These are phyloP conservation scores for Epichloe amarillans DNA, from an alignment of 2,329 filamentous ascomycete species.

Conservation along the genomic window DNA sequence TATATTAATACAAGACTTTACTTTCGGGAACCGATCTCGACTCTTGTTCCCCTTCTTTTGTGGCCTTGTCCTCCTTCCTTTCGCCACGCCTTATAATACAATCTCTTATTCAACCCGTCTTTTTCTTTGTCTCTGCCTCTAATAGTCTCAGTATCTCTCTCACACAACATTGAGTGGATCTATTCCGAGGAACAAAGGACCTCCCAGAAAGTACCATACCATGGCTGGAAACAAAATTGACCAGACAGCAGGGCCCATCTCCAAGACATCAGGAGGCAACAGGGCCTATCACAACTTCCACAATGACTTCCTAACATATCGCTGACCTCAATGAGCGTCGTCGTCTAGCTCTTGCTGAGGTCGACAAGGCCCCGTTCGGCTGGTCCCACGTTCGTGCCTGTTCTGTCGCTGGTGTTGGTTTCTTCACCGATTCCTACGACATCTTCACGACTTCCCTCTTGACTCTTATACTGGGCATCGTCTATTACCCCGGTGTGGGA, in stretches of 20 bases:
- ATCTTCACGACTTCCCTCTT: constrained; percentile 67
- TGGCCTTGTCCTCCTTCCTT: background rate
- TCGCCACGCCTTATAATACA: too few species aligned
- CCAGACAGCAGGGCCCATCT: constrained; percentile 8
- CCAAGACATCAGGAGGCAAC: constrained; percentile 50
- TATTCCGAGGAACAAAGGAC: background rate
- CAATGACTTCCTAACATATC: constrained; percentile 51
- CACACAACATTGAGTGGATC: too few species aligned
- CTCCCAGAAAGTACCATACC: background rate
- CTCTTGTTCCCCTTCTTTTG: background rate
- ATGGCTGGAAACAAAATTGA: constrained; percentile 4
- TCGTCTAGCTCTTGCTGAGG: constrained; percentile 65
- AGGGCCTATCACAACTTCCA: constrained; percentile 65
- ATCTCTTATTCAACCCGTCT: background rate
- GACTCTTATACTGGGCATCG: constrained; percentile 65
- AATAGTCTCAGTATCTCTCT: too few species aligned
- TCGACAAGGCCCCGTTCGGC: constrained; percentile 70
- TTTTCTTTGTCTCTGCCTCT: too few species aligned
- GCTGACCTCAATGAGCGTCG: constrained; percentile 66
- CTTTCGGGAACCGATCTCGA: background rate
- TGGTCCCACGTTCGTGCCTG: constrained; percentile 75
- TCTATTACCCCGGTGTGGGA: constrained; percentile 51
- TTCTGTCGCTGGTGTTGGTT: constrained; percentile 69
- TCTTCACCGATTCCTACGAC: constrained; percentile 80
- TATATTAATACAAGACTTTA: background rate